Evolutionary conservation across 805 yeast species (phyloP), one percentile per base, ranked within the genome.

Genomic region (Metschnikowia amazonensis): DNA sequence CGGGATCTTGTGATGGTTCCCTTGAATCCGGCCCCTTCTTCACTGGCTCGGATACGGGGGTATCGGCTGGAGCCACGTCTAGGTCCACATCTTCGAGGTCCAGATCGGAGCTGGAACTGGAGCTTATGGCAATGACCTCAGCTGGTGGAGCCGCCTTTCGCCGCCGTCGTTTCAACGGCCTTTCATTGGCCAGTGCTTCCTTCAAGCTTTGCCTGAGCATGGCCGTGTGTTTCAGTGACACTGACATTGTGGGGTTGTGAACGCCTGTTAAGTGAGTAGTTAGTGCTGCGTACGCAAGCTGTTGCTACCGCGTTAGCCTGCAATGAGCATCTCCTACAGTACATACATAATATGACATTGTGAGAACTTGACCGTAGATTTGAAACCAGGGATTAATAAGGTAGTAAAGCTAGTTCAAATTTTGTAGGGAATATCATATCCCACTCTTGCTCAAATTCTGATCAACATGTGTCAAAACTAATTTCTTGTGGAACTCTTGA

Each of bases 71-170:
- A 4, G 29, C 18, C 21, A 23, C 38, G 17, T 70, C 74, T 11
- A 47, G 30, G 8, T 49, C 56, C 31, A 48, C 58, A 34, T 56
- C 49, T 18, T 53, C 59, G 1, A 53, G 43, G 7, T 52, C 56
- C 32, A 43, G 40, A 14, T 49, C 52, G 20, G 44, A 32, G 20
- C 28, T 34, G 31, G 36, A 31, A 27, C 35, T 47, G 21, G 49
- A 35, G n/a, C 41, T 47, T 4, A 48, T 42, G 4, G 46, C 44
- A 8, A 51, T 21, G 9, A 43, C 36, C 27, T 46, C 49, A 6
- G 31, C 32, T 4, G 33, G 41, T 3, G 37, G 40, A 1, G 43
- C 29, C 21, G 39, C 44, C 6, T 34, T 20, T 20, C 47, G 41
- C 31, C 52, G 45, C 24, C 49, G 28, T 20, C 48, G 24, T 29